A percentile compares a stretch with the other conserved stretches of the same genome.
These are phyloP conservation scores for Pestalotiopsis sp. DNA, from an alignment of 2,329 filamentous ascomycete genomes.

Conservation along the genomic window DNA sequence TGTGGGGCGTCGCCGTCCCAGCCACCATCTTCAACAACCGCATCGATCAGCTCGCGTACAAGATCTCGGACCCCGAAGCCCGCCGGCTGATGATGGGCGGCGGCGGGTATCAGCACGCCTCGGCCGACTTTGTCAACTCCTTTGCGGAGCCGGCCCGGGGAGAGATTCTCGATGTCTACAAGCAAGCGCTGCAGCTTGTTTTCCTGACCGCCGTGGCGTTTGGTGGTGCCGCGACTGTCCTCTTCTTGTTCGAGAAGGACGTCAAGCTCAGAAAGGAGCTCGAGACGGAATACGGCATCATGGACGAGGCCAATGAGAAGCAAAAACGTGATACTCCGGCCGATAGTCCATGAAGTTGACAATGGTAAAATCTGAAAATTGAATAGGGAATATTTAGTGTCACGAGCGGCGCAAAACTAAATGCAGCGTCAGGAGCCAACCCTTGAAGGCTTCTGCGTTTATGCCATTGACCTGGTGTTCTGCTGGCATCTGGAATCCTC, in stretches of 20 bases:
- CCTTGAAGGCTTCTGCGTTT: no score
- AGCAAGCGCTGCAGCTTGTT: background rate
- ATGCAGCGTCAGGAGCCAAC: no score
- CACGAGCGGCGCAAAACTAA: no score
- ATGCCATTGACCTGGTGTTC: no score
- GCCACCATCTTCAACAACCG: conserved; percentile 35
- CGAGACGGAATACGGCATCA: conserved; percentile 13
- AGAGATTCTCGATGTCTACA: background rate
- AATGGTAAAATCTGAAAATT: no score
- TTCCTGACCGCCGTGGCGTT: background rate
- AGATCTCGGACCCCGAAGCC: background rate
- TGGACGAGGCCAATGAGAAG: background rate
- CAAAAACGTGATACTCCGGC: no score
- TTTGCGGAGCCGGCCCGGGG: background rate
- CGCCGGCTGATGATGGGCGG: background rate
- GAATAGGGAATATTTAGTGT: no score
- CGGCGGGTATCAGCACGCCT: background rate
- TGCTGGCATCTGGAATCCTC: no score
- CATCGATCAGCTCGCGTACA: background rate
- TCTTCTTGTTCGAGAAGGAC: conserved; percentile 10
- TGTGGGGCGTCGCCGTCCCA: conserved; percentile 44
- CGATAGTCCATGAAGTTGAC: no score
- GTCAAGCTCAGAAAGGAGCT: conserved; percentile 6
- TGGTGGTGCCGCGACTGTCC: conserved; percentile 3
- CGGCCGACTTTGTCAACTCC: background rate